Conservation (phyloP, 192 early-diverging fungal genomes). For the Phlyctochytrium arcticum region DNA sequence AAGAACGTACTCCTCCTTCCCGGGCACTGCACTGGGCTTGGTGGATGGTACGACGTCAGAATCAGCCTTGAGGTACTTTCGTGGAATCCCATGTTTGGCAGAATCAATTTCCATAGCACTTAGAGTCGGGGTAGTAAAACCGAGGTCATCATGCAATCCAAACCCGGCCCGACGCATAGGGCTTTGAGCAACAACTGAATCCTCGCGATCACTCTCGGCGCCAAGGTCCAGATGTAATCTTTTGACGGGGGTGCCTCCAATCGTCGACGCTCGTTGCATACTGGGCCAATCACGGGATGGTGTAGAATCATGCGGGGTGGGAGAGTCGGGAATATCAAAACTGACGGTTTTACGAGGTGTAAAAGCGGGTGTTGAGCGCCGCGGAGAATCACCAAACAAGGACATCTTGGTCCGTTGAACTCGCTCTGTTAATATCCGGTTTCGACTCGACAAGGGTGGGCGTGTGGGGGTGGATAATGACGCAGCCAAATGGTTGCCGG, state of each 20-base stretch:
- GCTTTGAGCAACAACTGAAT: not conserved
- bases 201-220: not conserved
- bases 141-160: not conserved
- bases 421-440: slow-evolving; percentile 16
- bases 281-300: not conserved
- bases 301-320: not conserved
- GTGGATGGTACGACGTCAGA: slow-evolving; percentile 6
- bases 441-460: not conserved
- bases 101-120: slow-evolving; percentile 2
- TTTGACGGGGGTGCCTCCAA: not conserved
- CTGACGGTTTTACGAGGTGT: not conserved
- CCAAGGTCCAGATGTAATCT: not conserved
- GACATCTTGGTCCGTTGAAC: slow-evolving; percentile 34
- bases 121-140: not conserved
- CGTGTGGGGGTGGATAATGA: not conserved
- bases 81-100: no score
- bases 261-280: no score
- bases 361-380: not conserved
- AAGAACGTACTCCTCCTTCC: slow-evolving; percentile 22
- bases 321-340: not conserved
- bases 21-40: slow-evolving; percentile 4
- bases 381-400: slow-evolving; percentile 14
- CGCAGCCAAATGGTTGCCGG: no score
- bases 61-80: slow-evolving; percentile 16
- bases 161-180: not conserved